Percentiles rank a stretch among this genome's conserved stretches.
Conservation (phyloP, 148 eudicot genomes). For the Chenopodium suecicum region DNA sequence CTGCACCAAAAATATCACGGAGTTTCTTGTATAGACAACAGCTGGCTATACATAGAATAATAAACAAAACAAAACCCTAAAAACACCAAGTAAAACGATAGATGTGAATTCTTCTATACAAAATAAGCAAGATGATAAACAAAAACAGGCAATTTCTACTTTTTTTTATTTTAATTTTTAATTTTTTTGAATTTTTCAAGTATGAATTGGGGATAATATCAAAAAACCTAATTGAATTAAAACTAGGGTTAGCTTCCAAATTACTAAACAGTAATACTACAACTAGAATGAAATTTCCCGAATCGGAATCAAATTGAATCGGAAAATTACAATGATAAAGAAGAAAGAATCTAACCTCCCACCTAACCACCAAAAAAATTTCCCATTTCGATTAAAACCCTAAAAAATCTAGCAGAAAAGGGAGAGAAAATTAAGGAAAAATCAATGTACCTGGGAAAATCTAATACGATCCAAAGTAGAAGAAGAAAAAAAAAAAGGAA, state of each 20-base stretch:
- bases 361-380: neutral
- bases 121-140: neutral
- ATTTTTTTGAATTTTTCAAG: neutral
- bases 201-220: neutral
- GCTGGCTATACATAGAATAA: neutral
- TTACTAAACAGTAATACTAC: neutral
- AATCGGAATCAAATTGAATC: slow-evolving; percentile 21
- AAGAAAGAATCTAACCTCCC: neutral
- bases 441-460: neutral
- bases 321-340: neutral
- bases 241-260: slow-evolving; percentile 26
- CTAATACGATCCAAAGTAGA: slow-evolving; percentile 13
- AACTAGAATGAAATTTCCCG: neutral
- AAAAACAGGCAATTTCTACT: neutral
- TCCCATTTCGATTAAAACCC: slow-evolving; percentile 23
- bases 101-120: neutral
- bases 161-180: neutral
- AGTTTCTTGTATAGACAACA: slow-evolving; percentile 37
- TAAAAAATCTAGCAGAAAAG: neutral
- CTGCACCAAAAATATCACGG: slow-evolving; percentile 79
- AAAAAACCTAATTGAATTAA: slow-evolving; percentile 5
- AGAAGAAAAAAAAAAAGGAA: slow-evolving; percentile 4
- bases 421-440: neutral
- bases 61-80: slow-evolving; percentile 15
- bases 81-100: neutral